Percentiles rank a stretch among this genome's conserved stretches.
Evolutionary conservation across 441 rosid genomes (phyloP).

Genomic region (Adansonia grandidieri): DNA sequence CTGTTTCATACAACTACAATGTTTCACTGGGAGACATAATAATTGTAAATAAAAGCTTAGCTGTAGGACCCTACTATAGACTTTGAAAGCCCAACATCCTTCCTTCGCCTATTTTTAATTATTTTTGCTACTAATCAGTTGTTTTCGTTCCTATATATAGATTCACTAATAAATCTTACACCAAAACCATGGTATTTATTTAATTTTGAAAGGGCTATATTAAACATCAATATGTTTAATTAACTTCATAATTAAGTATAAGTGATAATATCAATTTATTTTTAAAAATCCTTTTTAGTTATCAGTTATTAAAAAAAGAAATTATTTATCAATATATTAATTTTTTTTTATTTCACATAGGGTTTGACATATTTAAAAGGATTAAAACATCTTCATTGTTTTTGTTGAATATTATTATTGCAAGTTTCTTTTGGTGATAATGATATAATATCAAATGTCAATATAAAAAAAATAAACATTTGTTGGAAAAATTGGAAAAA

Average conservation of each 20-base stretch:
- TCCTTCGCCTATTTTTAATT: neutral
- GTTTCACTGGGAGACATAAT: slow-evolving; percentile 15
- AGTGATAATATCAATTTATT: neutral
- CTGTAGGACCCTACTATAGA: neutral
- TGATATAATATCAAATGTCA: neutral
- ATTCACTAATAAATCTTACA: neutral
- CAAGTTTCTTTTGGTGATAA: neutral
- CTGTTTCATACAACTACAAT: no score
- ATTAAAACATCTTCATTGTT: neutral
- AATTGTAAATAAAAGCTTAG: neutral
- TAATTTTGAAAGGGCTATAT: neutral
- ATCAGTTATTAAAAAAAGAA: no score
- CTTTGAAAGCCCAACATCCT: neutral
- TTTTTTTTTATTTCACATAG: neutral
- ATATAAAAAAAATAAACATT: no score
- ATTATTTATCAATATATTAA: no score
- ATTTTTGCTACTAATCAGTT: neutral
- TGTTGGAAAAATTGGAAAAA: neutral
- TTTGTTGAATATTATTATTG: neutral
- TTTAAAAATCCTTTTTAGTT: no score
- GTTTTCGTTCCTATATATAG: neutral
- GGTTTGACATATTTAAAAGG: neutral
- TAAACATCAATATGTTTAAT: neutral
- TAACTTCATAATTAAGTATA: neutral
- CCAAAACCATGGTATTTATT: neutral